Base-by-base conservation (phyloP, 2,329 filamentous ascomycete species). In the Fusarium mundagurra region DNA sequence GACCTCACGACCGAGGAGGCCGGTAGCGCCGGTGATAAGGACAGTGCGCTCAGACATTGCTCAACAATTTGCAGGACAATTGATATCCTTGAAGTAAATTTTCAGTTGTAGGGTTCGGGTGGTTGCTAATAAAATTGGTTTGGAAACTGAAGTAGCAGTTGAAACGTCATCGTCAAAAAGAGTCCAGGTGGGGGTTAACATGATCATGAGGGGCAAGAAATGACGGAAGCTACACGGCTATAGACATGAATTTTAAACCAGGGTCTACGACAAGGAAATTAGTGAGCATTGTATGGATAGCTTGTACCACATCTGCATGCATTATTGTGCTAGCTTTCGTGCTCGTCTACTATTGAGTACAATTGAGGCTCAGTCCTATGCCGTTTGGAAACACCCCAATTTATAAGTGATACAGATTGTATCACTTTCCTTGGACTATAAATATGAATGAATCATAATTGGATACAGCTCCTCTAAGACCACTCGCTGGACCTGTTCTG, bases 11-110 rank as follows among this genome's bases (percentile, higher is more conserved):
- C 95, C 95, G 5, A 98, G 88, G 17, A 97, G 88, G 62, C 95
- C 95, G 27, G 93, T 96, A 43, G 94, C 94, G 65, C 95, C 95
- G 12, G 95, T 98, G 63, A 98, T 85, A 33, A 98, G 86, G 16
- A 89, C 94, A 33, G 88, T 91, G 20, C 77, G 76, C 38, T 74
- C 67, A 55, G 69, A 8, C 72, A 74, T 74, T 51, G n/a, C 16
- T 36, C 18, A 24, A 39, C 13, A 9, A 27, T 36, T 20, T 57
- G 20, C 14, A 27, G 22, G 31, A 22, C 31, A 17, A 20, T 27
- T 13, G 33, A 18, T 14, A 41, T 33, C 9, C 4, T 39, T n/a
- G 17, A 24, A 16, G n/a, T 45, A 16, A 10, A 33, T 29, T 12
- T 27, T 16, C 33, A 43, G 16, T n/a, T 11, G 22, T 34, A 16